Evolutionary conservation across 805 yeast species (phyloP).

Genomic region (Candida oleophila): DNA sequence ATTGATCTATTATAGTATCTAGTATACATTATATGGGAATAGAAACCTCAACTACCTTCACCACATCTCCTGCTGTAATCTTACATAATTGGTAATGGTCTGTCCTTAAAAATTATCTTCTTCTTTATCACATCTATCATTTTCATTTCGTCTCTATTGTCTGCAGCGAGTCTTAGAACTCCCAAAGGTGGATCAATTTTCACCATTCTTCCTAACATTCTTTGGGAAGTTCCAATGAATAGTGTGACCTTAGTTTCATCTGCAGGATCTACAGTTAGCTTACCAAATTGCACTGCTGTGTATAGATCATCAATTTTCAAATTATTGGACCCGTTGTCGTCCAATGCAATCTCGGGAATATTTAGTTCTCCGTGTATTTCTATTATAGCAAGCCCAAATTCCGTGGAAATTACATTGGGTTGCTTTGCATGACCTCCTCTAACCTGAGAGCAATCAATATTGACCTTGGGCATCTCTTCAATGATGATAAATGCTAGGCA

Average conservation of each 20-base stretch:
- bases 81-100: conserved; percentile 80
- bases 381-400: conserved; percentile 56
- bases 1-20: neutral
- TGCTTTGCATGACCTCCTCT: neutral
- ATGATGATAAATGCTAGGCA: no score
- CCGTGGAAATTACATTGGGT: conserved; percentile 41
- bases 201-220: conserved; percentile 61
- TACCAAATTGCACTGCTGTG: conserved; percentile 54
- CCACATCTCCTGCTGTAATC: no score
- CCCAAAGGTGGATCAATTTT: conserved; percentile 66
- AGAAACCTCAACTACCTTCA: no score
- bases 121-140: conserved; percentile 58
- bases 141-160: conserved; percentile 32
- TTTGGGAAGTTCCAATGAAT: conserved; percentile 66
- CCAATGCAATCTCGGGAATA: conserved; percentile 39
- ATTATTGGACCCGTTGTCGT: conserved; percentile 9
- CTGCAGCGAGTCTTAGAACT: conserved; percentile 47
- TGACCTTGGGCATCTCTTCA: conserved; percentile 21
- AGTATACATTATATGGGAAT: no score
- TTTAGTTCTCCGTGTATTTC: conserved; percentile 77
- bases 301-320: conserved; percentile 25
- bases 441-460: conserved; percentile 16
- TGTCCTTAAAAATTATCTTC: conserved; percentile 59
- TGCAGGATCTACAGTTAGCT: conserved; percentile 42
- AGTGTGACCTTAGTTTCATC: conserved; percentile 49